Base-by-base conservation (phyloP, 495 filamentous ascomycete genomes). In the Penicillium coprophilum region DNA sequence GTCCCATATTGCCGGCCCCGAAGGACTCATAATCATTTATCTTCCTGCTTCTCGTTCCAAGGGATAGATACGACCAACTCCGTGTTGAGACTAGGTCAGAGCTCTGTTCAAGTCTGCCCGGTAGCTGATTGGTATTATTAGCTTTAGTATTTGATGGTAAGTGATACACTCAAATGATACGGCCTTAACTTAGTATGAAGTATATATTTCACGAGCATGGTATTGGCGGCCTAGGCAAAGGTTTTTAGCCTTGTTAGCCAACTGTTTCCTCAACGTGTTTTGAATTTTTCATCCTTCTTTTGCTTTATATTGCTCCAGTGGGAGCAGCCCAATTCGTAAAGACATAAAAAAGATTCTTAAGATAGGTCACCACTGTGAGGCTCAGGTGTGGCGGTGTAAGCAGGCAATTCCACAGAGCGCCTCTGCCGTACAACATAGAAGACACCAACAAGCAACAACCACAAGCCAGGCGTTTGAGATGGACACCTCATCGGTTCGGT, bases 331-430 rank as follows among this genome's bases (percentile, higher is more conserved):
- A 32, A 32, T 5, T 27, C 10, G 4, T 12, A 39, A 8, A 7
- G n/a, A 19, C 1, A 36, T 36, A 36, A 12, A n/a, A 27, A 2
- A 27, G 24, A 24, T 4, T 0, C 24, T 6, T 6, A 27, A 4
- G 7, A 5, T 27, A 27, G 24, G 7, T 27, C 24, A 27, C 3
- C 7, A 27, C 24, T 32, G 10, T 32, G 43, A 46, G 43, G 43
- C 43, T 46, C 20, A 53, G 23, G 21, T 27, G 20, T 53, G 51
- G 51, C 51, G 51, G 51, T 54, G 51, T 56, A 27, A 20, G 10
- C 36, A 3, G 54, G 54, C 54, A 56, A 27, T 56, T 56, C 39
- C 21, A 23, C 19, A 27, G 4, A 4, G 5, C 17, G 4, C 17
- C 51, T 21, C 19, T 23, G 31, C 12, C 32, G 36, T 3, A 41